phyloP scores from a whole-genome alignment of 768 basidiomycete genomes.

The Chlorophyllum brunneum region DNA sequence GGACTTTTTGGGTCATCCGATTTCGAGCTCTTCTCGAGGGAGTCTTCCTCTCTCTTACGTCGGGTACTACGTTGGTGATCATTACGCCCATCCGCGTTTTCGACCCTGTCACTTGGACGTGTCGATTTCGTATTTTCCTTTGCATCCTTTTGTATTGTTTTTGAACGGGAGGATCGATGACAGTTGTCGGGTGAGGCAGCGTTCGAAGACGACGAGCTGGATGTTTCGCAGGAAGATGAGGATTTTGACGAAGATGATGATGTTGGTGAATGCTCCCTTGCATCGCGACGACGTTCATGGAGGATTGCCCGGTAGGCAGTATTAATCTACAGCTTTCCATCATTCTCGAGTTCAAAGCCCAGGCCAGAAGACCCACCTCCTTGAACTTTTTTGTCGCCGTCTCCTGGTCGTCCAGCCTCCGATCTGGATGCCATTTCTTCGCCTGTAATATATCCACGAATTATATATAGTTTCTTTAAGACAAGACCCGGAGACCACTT shows the following conservation, averaged over 20 bases:
- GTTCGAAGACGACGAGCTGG: conserved; percentile 1
- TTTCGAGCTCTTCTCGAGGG: background rate
- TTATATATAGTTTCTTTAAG: background rate
- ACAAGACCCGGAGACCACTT: background rate
- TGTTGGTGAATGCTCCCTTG: background rate
- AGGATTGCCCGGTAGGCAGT: conserved; percentile 6
- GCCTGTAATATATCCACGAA: background rate
- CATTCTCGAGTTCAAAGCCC: background rate
- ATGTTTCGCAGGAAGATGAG: background rate
- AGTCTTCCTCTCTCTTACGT: background rate
- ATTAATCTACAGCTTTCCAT: background rate
- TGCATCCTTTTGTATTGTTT: background rate
- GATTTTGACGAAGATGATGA: background rate
- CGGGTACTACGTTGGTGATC: background rate
- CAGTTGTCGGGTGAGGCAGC: conserved; percentile 2
- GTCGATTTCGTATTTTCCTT: conserved; percentile 4
- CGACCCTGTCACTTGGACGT: background rate
- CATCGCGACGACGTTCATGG: conserved; percentile 3
- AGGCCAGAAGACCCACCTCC: background rate
- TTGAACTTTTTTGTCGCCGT: conserved; percentile 4
- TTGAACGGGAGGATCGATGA: conserved; percentile 12
- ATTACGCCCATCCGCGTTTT: background rate
- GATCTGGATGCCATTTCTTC: conserved; percentile 11
- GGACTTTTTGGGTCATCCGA: conserved; percentile 3
- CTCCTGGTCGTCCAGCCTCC: conserved; percentile 7